Percentiles rank a stretch among this genome's conserved stretches.
phyloP scores from a whole-genome alignment of 2,329 filamentous ascomycete species.

The Aspergillus sp. region DNA sequence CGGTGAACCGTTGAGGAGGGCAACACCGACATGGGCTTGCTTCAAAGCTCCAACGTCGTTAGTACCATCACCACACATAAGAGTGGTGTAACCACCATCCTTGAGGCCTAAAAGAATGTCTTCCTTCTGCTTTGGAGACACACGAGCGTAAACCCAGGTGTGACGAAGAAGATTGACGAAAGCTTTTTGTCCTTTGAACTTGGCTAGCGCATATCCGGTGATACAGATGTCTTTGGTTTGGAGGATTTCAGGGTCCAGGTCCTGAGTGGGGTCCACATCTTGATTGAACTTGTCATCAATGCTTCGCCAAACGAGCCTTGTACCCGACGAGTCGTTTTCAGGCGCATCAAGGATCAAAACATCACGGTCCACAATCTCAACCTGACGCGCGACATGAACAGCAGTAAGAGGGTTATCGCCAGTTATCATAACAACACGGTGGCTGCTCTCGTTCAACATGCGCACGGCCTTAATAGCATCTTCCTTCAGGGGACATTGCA shows the following conservation, averaged over 20 bases:
- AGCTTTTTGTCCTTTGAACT: slow-evolving; percentile 73
- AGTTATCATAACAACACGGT: slow-evolving; percentile 98
- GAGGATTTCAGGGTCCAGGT: slow-evolving; percentile 72
- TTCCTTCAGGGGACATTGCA: slow-evolving; percentile 93
- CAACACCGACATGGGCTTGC: slow-evolving; percentile 94
- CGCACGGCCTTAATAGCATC: slow-evolving; percentile 89
- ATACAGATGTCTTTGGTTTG: slow-evolving; percentile 85
- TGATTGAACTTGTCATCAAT: slow-evolving; percentile 85
- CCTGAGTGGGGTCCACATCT: slow-evolving; percentile 72
- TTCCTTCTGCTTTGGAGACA: slow-evolving; percentile 98
- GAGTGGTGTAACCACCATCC: slow-evolving; percentile 91
- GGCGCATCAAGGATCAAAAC: slow-evolving; percentile 91
- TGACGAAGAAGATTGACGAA: slow-evolving; percentile 73
- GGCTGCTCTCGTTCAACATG: slow-evolving; percentile 98
- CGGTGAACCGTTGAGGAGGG: slow-evolving; percentile 85
- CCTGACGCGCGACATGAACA: slow-evolving; percentile 87
- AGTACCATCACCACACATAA: slow-evolving; percentile 97
- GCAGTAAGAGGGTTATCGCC: slow-evolving; percentile 96
- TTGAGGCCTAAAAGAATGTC: slow-evolving; percentile 95
- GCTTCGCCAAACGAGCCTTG: slow-evolving; percentile 85
- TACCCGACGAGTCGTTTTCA: slow-evolving; percentile 73
- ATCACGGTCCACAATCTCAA: slow-evolving; percentile 95
- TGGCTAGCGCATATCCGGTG: slow-evolving; percentile 84
- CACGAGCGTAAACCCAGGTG: slow-evolving; percentile 95
- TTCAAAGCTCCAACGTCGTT: slow-evolving; percentile 97